phyloP scores from a whole-genome alignment of 2,329 filamentous ascomycete species.

The Aquanectria penicillioides region DNA sequence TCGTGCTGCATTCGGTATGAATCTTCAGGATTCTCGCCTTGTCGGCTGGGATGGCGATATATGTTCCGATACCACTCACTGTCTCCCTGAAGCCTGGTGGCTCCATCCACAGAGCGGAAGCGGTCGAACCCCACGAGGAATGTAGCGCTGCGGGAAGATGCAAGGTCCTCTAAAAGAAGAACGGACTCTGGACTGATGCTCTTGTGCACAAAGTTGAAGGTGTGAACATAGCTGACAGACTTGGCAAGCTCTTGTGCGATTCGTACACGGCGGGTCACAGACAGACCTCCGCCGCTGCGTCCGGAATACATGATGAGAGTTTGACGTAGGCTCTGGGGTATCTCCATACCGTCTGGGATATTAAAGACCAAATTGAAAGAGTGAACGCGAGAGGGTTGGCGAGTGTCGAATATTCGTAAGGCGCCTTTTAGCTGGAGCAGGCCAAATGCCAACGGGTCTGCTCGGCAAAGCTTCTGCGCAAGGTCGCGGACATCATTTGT shows the following conservation, averaged over 20 bases:
- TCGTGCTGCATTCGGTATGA: conserved; percentile 18
- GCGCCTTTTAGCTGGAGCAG: conserved; percentile 12
- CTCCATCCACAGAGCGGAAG: conserved; percentile 13
- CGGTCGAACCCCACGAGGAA: conserved; percentile 11
- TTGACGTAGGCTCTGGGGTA: conserved; percentile 5
- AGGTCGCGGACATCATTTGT: conserved; percentile 12
- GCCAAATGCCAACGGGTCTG: conserved; percentile 12
- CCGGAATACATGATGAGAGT: conserved; percentile 6
- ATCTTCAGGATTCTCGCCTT: conserved; percentile 7
- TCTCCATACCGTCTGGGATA: conserved; percentile 7
- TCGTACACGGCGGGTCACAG: neutral
- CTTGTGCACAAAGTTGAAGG: conserved; percentile 19
- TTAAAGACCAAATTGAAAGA: conserved; percentile 14
- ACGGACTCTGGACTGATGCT: conserved; percentile 18
- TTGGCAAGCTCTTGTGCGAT: conserved; percentile 19
- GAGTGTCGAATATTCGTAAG: neutral
- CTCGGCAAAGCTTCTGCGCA: conserved; percentile 6
- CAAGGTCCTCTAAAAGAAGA: neutral
- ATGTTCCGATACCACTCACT: conserved; percentile 10
- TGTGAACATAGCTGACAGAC: conserved; percentile 18
- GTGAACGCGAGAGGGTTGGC: neutral
- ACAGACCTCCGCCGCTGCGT: neutral
- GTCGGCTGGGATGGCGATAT: conserved; percentile 12
- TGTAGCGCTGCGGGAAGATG: neutral
- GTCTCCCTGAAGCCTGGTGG: conserved; percentile 4